Conservation (phyloP, 352 stramenopile genomes). For the Phytophthora lateralis region DNA sequence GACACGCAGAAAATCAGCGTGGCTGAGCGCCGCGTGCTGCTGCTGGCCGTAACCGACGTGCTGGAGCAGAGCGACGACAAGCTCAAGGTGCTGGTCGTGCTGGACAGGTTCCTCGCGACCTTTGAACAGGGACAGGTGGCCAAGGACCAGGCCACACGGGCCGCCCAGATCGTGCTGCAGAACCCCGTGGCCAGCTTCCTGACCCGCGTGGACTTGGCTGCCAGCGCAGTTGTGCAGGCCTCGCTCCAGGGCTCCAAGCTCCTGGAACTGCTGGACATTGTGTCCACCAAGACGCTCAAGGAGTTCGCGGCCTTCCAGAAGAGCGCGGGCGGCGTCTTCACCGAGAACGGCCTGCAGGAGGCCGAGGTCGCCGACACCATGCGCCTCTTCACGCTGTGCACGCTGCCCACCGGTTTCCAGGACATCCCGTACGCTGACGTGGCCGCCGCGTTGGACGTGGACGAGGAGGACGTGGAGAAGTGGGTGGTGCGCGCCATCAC, state of each 20-base stretch:
- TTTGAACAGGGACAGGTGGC: slow-evolving; percentile 52
- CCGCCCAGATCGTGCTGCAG: slow-evolving; percentile 85
- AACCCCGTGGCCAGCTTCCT: slow-evolving; percentile 92
- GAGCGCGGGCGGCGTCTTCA: slow-evolving; percentile 67
- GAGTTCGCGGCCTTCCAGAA: slow-evolving; percentile 89
- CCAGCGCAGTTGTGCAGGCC: slow-evolving; percentile 76
- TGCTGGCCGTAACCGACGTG: slow-evolving; percentile 75
- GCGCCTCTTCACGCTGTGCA: slow-evolving; percentile 93
- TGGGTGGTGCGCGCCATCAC: slow-evolving; percentile 95
- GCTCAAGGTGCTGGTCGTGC: slow-evolving; percentile 65
- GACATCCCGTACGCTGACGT: slow-evolving; percentile 91
- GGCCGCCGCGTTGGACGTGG: slow-evolving; percentile 79
- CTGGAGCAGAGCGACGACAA: slow-evolving; percentile 59
- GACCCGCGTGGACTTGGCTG: slow-evolving; percentile 87
- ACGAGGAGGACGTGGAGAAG: slow-evolving; percentile 90
- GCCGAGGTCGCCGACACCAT: slow-evolving; percentile 83
- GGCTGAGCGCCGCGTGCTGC: slow-evolving; percentile 62
- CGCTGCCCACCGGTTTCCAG: slow-evolving; percentile 90
- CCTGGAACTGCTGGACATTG: slow-evolving; percentile 91
- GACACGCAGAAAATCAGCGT: slow-evolving; percentile 46
- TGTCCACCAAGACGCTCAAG: slow-evolving; percentile 91
- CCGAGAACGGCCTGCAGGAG: slow-evolving; percentile 59
- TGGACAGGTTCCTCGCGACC: slow-evolving; percentile 80
- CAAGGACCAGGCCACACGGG: slow-evolving; percentile 78
- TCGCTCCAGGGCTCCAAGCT: slow-evolving; percentile 73